Percentiles rank a stretch among this genome's conserved stretches.
Conservation (phyloP, 805 yeast genomes). For the Torulaspora maleeae region DNA sequence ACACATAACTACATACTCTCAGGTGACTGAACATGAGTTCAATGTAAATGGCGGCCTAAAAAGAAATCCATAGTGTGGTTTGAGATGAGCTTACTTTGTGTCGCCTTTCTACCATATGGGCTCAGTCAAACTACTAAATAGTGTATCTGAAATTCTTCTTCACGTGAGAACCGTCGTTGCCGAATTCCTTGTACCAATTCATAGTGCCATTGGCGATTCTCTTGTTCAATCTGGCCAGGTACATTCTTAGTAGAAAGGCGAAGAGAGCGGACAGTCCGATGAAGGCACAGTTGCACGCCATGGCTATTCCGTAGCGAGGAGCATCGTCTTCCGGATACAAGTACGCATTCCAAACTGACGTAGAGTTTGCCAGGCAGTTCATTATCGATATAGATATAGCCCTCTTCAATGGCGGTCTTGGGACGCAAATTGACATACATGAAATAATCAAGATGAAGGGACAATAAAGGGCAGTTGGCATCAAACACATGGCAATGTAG, state of each 20-base stretch:
- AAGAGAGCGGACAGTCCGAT: constrained; percentile 39
- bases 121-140: constrained; percentile 3
- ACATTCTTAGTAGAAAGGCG: constrained; percentile 39
- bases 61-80: background rate
- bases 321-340: constrained; percentile 43
- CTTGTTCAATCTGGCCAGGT: constrained; percentile 40
- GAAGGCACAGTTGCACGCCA: constrained; percentile 47
- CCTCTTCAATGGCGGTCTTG: constrained; percentile 56
- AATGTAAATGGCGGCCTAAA: background rate
- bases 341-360: constrained; percentile 54
- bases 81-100: too few relatives aligned
- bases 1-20: too few relatives aligned
- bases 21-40: too few relatives aligned
- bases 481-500: constrained; percentile 55
- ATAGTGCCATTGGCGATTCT: constrained; percentile 43
- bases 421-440: constrained; percentile 53
- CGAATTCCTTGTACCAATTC: constrained; percentile 48
- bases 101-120: background rate
- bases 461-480: constrained; percentile 54
- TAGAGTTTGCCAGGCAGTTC: constrained; percentile 53
- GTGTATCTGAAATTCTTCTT: constrained; percentile 43
- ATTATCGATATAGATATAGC: constrained; percentile 54
- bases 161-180: constrained; percentile 42
- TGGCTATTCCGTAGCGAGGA: constrained; percentile 47
- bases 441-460: constrained; percentile 49